Evolutionary conservation across 305 asterid genomes (phyloP).

Genomic region (Fraxinus baroniana): DNA sequence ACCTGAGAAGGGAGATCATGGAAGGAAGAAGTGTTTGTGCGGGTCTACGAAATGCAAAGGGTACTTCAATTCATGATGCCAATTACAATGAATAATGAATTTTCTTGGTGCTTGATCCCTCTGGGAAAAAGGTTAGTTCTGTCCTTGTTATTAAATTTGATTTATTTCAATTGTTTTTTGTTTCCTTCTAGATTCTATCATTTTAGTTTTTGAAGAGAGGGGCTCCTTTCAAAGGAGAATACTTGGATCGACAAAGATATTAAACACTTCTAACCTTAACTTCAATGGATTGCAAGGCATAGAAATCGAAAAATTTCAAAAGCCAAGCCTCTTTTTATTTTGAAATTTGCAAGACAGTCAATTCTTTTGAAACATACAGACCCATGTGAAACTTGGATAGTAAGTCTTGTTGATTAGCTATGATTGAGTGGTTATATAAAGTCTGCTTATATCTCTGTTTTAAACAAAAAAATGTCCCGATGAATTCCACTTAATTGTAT

Average conservation of each 20-base stretch:
- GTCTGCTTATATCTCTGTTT: background rate
- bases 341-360: background rate
- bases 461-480: background rate
- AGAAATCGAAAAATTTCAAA: too few species aligned
- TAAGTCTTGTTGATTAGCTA: background rate
- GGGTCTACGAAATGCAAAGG: conserved; percentile 46
- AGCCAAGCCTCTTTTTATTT: background rate
- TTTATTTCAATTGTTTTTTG: background rate
- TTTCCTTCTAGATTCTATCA: background rate
- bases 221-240: background rate
- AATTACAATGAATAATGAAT: background rate
- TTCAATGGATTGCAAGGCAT: background rate
- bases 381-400: background rate
- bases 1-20: conserved; percentile 32
- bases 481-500: background rate
- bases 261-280: background rate
- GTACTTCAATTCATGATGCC: conserved; percentile 30
- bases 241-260: background rate
- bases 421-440: background rate
- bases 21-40: conserved; percentile 46
- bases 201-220: background rate
- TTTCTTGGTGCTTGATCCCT: conserved; percentile 28
- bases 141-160: conserved; percentile 1
- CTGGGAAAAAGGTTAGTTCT: conserved; percentile 32
- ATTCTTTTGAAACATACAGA: background rate